A percentile compares a stretch with the other conserved stretches of the same genome.
These are phyloP conservation scores for Tilletia horrida DNA, from an alignment of 1,284 basidiomycete species.

Conservation along the genomic window DNA sequence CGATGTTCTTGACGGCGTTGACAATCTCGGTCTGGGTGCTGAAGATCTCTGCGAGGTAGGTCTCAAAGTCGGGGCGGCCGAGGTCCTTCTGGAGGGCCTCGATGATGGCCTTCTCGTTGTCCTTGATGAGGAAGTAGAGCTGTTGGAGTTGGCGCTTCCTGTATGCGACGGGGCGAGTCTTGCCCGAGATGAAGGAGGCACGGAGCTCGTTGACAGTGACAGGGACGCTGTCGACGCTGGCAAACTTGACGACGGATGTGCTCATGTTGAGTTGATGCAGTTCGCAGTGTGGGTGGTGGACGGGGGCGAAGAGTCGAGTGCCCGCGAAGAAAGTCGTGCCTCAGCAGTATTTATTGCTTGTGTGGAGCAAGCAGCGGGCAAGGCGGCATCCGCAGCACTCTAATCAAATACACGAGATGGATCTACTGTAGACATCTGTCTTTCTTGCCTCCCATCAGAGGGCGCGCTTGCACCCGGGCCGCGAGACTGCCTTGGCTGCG, in stretches of 20 bases:
- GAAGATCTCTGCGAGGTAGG: conserved; percentile 52
- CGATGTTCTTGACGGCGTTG: conserved; percentile 66
- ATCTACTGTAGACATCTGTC: too few species aligned
- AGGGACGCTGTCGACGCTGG: not conserved
- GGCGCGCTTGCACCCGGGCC: too few species aligned
- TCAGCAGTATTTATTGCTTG: too few species aligned
- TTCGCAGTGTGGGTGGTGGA: not conserved
- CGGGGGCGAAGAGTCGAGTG: not conserved
- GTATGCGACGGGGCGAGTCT: conserved; percentile 62
- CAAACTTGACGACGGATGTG: not conserved
- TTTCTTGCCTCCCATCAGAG: too few species aligned
- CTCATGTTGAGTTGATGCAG: not conserved
- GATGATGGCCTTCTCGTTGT: conserved; percentile 62
- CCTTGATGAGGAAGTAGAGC: conserved; percentile 64
- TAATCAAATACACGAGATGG: too few species aligned
- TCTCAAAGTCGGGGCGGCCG: conserved; percentile 58
- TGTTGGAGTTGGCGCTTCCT: conserved; percentile 66
- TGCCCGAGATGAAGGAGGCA: conserved; percentile 61
- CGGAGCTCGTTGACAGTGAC: conserved; percentile 57
- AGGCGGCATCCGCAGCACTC: too few species aligned
- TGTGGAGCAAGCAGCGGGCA: too few species aligned
- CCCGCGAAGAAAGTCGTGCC: too few species aligned
- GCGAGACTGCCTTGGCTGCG: too few species aligned
- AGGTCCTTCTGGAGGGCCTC: conserved; percentile 62
- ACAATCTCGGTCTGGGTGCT: conserved; percentile 62